These are phyloP conservation scores for Pichia californica DNA, from an alignment of 805 yeast species.

Conservation along the genomic window DNA sequence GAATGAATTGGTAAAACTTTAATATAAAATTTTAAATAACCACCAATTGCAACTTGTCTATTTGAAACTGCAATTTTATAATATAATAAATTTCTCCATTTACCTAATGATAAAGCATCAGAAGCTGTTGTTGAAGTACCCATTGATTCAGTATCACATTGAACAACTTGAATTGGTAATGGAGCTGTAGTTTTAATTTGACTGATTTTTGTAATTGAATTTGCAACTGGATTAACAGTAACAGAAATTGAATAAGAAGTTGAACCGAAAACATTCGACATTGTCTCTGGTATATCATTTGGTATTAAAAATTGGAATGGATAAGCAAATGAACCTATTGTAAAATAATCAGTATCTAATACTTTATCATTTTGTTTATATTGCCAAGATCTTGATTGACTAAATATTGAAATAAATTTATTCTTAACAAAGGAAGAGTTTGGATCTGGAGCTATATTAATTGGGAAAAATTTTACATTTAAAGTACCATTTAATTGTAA, in stretches of 20 bases:
- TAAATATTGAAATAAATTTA: background rate
- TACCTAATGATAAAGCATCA: slow-evolving; percentile 22
- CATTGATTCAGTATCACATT: slow-evolving; percentile 11
- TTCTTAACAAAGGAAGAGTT: background rate
- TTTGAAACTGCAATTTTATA: slow-evolving; percentile 20
- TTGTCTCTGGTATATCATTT: slow-evolving; percentile 20
- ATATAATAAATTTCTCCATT: slow-evolving; percentile 27
- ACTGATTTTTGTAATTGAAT: slow-evolving; percentile 11
- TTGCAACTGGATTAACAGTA: slow-evolving; percentile 13
- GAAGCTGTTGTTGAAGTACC: background rate
- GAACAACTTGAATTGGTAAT: slow-evolving; percentile 11
- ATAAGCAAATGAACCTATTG: slow-evolving; percentile 20
- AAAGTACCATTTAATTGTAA: slow-evolving; percentile 15
- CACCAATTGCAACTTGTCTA: slow-evolving; percentile 18
- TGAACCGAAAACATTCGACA: slow-evolving; percentile 18
- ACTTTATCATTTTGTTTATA: slow-evolving; percentile 9
- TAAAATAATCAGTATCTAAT: slow-evolving; percentile 8
- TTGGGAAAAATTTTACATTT: slow-evolving; percentile 5
- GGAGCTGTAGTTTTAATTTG: background rate
- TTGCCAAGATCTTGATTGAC: slow-evolving; percentile 10
- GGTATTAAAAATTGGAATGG: slow-evolving; percentile 25
- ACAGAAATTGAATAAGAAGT: slow-evolving; percentile 16
- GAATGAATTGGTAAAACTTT: slow-evolving; percentile 22
- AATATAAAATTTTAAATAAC: slow-evolving; percentile 12
- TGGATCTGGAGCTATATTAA: background rate